These are phyloP conservation scores for Diaporthe helianthi DNA, from an alignment of 2,329 filamentous ascomycete genomes.

Conservation along the genomic window DNA sequence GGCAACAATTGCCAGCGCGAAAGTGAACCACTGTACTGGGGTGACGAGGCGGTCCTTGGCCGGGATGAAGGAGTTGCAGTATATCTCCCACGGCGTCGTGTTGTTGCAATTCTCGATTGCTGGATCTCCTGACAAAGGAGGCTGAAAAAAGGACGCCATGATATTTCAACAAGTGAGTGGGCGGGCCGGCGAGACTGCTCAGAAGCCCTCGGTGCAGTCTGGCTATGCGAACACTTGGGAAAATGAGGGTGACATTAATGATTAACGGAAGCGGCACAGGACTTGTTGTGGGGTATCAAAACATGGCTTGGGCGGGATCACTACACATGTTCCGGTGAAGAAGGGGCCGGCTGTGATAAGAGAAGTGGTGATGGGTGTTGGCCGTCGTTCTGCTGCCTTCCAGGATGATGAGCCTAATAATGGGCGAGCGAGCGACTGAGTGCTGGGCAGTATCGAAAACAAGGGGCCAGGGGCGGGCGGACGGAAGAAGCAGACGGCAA, in stretches of 20 bases:
- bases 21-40: constrained; percentile 41
- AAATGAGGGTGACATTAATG: constrained; percentile 29
- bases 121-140: constrained; percentile 41
- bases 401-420: neutral
- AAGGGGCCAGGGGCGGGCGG: neutral
- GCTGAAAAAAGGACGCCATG: constrained; percentile 47
- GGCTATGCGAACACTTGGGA: constrained; percentile 23
- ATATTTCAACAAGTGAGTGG: neutral
- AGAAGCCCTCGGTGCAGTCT: constrained; percentile 10
- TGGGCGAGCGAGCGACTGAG: constrained; percentile 9
- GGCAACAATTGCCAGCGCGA: constrained; percentile 39
- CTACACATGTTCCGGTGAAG: neutral
- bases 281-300: constrained; percentile 21
- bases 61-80: constrained; percentile 42
- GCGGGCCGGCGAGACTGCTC: neutral
- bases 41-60: constrained; percentile 36
- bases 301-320: constrained; percentile 19
- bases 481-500: neutral
- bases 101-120: constrained; percentile 38
- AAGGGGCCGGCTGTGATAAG: neutral
- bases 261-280: neutral
- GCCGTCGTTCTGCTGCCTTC: neutral
- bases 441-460: constrained; percentile 10
- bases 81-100: constrained; percentile 37
- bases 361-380: neutral